Evolutionary conservation across 129 eudicot species (phyloP).

Genomic region (Ambrosia artemisiifolia): DNA sequence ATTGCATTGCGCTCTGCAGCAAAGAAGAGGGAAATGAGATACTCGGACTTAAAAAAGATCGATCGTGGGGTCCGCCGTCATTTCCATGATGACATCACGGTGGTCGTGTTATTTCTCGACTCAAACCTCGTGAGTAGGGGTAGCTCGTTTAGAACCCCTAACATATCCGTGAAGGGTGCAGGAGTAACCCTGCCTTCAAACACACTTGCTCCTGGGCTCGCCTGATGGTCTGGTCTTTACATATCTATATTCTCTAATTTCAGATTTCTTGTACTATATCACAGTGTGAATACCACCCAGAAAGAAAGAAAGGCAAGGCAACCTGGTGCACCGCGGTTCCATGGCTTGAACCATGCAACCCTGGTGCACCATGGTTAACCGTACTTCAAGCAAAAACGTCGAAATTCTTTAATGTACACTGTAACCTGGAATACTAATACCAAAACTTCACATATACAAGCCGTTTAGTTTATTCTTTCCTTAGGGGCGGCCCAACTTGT

Average conservation of each 20-base stretch:
- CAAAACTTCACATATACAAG: constrained; percentile 25
- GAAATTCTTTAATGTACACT: constrained; percentile 22
- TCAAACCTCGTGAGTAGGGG: constrained; percentile 69
- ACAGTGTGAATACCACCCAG: constrained; percentile 32
- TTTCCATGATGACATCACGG: constrained; percentile 90
- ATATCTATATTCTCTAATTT: constrained; percentile 26
- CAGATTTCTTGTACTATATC: constrained; percentile 21
- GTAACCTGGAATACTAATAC: constrained; percentile 26
- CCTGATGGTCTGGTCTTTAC: constrained; percentile 24
- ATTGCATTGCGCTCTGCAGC: constrained; percentile 80
- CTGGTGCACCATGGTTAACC: constrained; percentile 31
- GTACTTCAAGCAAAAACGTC: constrained; percentile 1
- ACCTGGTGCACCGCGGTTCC: constrained; percentile 34
- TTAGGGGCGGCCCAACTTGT: no score
- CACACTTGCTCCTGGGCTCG: constrained; percentile 58
- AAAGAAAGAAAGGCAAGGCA: background rate
- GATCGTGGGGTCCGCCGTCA: constrained; percentile 95
- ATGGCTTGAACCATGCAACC: constrained; percentile 28
- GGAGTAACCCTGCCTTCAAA: constrained; percentile 52
- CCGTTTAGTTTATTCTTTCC: constrained; percentile 9
- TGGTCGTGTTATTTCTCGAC: constrained; percentile 71
- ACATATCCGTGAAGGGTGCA: constrained; percentile 74
- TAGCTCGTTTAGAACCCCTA: constrained; percentile 51
- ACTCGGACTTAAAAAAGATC: constrained; percentile 80
- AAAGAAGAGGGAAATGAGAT: constrained; percentile 92